Conservation (phyloP, 2,329 filamentous ascomycete species). For the Macrophomina tecta region DNA sequence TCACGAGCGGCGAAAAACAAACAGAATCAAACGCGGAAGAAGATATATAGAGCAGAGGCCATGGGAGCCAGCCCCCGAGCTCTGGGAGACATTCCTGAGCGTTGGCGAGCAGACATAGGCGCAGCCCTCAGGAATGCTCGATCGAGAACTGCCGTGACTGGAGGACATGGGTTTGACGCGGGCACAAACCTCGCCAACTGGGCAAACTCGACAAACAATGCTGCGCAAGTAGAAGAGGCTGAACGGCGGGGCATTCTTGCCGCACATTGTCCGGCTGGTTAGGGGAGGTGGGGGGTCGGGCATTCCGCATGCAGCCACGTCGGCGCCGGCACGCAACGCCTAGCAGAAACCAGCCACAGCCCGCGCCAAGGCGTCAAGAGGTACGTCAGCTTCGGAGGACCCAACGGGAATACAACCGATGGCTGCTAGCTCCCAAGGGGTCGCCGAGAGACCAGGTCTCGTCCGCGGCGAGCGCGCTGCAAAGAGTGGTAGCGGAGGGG, state of each 20-base stretch:
- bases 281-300: conserved; percentile 10
- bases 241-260: conserved; percentile 24
- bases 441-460: conserved; percentile 16
- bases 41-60: conserved; percentile 44
- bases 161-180: conserved; percentile 31
- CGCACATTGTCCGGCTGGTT: conserved; percentile 24
- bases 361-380: conserved; percentile 13
- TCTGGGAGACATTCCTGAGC: conserved; percentile 40
- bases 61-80: conserved; percentile 43
- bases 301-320: conserved; percentile 28
- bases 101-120: conserved; percentile 41
- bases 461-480: conserved; percentile 8
- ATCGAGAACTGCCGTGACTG: conserved; percentile 34
- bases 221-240: conserved; percentile 23
- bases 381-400: not conserved
- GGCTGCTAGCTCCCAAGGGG: conserved; percentile 11
- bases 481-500: conserved; percentile 3
- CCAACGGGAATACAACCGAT: not conserved
- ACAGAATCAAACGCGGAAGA: conserved; percentile 40
- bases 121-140: conserved; percentile 40
- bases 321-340: conserved; percentile 15
- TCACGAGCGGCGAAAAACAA: conserved; percentile 39
- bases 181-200: conserved; percentile 35
- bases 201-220: conserved; percentile 32
- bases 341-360: conserved; percentile 25